Conservation (phyloP, 768 basidiomycete species). For the Multifurca ochricompacta region DNA sequence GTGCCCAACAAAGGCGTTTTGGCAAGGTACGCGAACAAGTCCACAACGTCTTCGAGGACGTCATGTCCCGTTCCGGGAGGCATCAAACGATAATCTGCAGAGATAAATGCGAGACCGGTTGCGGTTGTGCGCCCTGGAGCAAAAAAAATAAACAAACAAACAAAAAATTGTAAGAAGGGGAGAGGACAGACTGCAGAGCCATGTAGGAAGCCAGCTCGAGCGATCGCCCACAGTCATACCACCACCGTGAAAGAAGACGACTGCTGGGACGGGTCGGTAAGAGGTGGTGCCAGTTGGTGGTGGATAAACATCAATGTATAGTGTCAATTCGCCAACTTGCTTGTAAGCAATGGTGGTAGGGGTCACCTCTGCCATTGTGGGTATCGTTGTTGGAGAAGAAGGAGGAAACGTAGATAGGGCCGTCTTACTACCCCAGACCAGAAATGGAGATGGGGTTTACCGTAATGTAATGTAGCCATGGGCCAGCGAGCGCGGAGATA, state of each 20-base stretch:
- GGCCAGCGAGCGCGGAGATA: too few relatives aligned
- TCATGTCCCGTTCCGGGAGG: constrained; percentile 46
- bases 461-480: too few relatives aligned
- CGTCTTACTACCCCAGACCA: too few relatives aligned
- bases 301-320: constrained; percentile 32
- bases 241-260: constrained; percentile 44
- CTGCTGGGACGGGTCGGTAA: constrained; percentile 20
- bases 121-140: constrained; percentile 37
- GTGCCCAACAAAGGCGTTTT: background rate
- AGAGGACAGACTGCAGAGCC: constrained; percentile 45
- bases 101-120: constrained; percentile 50
- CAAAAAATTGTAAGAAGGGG: background rate
- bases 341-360: constrained; percentile 32
- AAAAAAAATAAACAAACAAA: background rate
- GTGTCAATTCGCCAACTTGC: constrained; percentile 20
- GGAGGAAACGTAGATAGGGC: too few relatives aligned
- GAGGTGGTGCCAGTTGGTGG: constrained; percentile 31
- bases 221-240: constrained; percentile 54
- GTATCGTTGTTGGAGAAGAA: too few relatives aligned
- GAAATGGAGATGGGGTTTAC: too few relatives aligned
- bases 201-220: constrained; percentile 55
- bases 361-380: background rate
- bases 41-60: constrained; percentile 49
- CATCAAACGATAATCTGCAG: constrained; percentile 56
- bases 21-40: constrained; percentile 44